Base-by-base conservation (phyloP, 352 stramenopile genomes). In the Globisporangium barbulae region DNA sequence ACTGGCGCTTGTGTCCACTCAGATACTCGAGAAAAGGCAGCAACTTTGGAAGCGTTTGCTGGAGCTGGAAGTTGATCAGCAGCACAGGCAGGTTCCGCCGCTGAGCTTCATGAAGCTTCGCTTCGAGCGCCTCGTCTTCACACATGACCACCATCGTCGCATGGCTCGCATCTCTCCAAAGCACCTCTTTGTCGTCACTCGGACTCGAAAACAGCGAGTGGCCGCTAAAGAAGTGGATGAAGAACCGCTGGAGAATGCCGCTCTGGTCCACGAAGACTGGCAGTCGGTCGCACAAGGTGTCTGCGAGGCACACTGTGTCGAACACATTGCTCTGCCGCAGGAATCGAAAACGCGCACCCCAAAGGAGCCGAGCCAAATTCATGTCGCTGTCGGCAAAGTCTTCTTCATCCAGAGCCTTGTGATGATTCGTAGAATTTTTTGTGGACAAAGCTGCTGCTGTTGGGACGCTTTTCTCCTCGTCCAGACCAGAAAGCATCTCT, bases 181-280 rank as follows among this genome's bases (percentile, higher is more conserved):
- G 25, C n/a, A 59, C 19, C 10, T 66, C 70, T 53, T 67, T 78
- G 28, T 70, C 62, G 19, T 68, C 48, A 15, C 3, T 45, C 8
- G 73, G 50, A 0, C 57, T 59, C 2, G 72, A 68, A 56, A 81
- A 79, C 10, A 81, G 53, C 4, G 73, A 64, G 13, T 78, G 50
- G 0, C 72, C 77, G 1, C 65, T 85, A 64, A 90, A 88, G 2
- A 77, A 64, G 19, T 82, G 70, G 4, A 87, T 64, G 7, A 90
- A 68, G 33, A 80, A 73, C 9, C 71, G 67, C 67, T 88, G 81
- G 0, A 85, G 45, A 15, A 86, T 42, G 0, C 77, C 79, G 0
- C 59, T 70, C 0, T 50, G 25, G 37, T 90, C 81, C 0, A 88
- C 53, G 45, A 88, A 53, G 2, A 90, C 64, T 0, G 81, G 81